A percentile compares a stretch with the other conserved stretches of the same genome.
phyloP scores from a whole-genome alignment of 176 grass and related monocot genomes.

The Stipa capillata region DNA sequence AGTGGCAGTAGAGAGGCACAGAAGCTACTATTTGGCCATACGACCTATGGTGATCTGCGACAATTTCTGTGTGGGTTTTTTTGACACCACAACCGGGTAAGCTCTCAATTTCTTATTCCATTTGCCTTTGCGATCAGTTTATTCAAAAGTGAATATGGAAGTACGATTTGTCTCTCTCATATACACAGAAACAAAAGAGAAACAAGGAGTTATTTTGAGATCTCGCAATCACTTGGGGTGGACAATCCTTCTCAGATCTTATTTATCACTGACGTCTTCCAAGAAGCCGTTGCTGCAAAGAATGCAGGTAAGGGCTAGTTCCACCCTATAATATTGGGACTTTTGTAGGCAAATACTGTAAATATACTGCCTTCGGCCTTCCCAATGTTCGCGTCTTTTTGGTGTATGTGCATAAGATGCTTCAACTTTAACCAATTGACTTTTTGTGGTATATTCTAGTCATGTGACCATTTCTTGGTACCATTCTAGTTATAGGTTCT shows the following conservation, averaged over 20 bases:
- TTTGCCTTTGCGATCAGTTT: not conserved
- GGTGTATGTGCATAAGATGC: not conserved
- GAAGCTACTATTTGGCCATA: conserved; percentile 89
- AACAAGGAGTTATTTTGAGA: conserved; percentile 77
- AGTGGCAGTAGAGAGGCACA: conserved; percentile 97
- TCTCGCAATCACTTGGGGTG: conserved; percentile 73
- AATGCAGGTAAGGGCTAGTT: conserved; percentile 51
- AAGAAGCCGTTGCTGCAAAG: conserved; percentile 87
- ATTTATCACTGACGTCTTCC: conserved; percentile 84
- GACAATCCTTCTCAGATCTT: conserved; percentile 74
- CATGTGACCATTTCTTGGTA: not conserved
- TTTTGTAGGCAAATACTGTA: not conserved
- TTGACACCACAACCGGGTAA: conserved; percentile 89
- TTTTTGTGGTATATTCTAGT: not conserved
- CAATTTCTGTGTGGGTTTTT: conserved; percentile 79
- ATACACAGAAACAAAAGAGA: conserved; percentile 82
- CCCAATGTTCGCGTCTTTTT: not conserved
- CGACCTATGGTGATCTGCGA: conserved; percentile 64
- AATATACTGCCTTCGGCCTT: not conserved
- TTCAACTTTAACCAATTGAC: not conserved
- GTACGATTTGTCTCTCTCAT: not conserved
- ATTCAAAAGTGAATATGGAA: conserved; percentile 1
- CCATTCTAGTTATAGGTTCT: not conserved
- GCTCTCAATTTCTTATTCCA: conserved; percentile 28
- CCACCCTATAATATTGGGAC: not conserved